Base-by-base conservation (phyloP, 805 yeast genomes). In the Candida easanensis region DNA sequence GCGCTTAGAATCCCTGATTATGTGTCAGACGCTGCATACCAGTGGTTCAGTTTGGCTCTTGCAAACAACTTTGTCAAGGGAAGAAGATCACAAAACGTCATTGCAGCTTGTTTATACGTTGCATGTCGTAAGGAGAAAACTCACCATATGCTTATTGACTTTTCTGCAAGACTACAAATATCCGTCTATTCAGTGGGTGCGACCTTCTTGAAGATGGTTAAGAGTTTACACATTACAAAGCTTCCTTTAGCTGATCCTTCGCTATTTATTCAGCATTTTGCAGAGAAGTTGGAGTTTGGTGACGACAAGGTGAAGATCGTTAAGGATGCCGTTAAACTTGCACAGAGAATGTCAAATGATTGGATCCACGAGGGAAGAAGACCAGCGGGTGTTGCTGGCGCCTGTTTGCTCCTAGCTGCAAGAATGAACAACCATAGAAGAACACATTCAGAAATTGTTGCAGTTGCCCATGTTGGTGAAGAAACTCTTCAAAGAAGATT, bases 301-400 rank as follows among this genome's bases (percentile, higher is more conserved):
- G 77, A 75, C 22, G 79, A 78, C 48, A 79, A 76, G 46, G 71
- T 81, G 30, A 82, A 82, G 53, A 96, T 93, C 13, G 82, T 87
- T 35, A 77, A 76, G 47, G 99, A 93, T 63, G 98, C 99, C 0
- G 82, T 82, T 6, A 79, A 82, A 54, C 66, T 93, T 18, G 96
- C 96, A 0, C 87, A 80, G 58, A 73, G 96, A 52, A 93, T 93
- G 99, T 74, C 90, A 13, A 78, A 80, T 33, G 98, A 93, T 58
- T 93, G 98, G 97, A 85, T 93, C 53, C 87, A 83, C 61, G 95
- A 88, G 65, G 99, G 99, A 20, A 77, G 99, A 60, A 74, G 98
- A 49, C 99, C 99, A 0, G 98, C 99, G 0, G 99, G 99, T 56
- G 80, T 93, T 41, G 99, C 99, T 0, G 99, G 98, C 18, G 99